phyloP scores from a whole-genome alignment of 2,329 filamentous ascomycete genomes.

The Scedosporium apiospermum region DNA sequence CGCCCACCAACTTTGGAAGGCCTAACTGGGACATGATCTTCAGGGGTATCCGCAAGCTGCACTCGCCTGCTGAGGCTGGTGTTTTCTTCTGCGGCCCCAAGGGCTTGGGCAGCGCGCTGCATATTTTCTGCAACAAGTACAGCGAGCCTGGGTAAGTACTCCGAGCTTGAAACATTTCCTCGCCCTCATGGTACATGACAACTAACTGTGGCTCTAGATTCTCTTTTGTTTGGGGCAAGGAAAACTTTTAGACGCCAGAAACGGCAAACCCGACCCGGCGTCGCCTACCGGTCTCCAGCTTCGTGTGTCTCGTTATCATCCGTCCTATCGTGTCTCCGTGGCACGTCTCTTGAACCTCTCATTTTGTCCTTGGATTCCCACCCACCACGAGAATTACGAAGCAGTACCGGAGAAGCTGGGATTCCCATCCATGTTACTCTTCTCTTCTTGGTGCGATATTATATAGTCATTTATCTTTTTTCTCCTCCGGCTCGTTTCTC shows the following conservation, averaged over 20 bases:
- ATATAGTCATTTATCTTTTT: neutral
- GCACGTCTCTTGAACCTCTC: neutral
- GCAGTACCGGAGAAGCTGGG: neutral
- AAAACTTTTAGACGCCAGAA: slow-evolving; percentile 47
- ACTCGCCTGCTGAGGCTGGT: slow-evolving; percentile 61
- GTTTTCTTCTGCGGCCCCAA: slow-evolving; percentile 86
- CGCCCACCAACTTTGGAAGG: slow-evolving; percentile 76
- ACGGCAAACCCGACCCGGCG: neutral
- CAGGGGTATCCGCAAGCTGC: slow-evolving; percentile 70
- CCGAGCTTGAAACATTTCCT: slow-evolving; percentile 7
- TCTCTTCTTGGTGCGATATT: slow-evolving; percentile 1
- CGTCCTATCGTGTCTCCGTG: neutral
- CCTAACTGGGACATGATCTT: slow-evolving; percentile 92
- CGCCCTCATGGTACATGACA: slow-evolving; percentile 10
- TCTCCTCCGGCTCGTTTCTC: neutral
- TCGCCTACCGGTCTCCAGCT: neutral
- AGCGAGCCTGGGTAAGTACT: slow-evolving; percentile 63
- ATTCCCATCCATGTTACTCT: neutral
- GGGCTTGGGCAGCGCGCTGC: slow-evolving; percentile 63
- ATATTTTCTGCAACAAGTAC: slow-evolving; percentile 83
- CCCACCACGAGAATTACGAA: neutral
- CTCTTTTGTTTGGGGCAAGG: slow-evolving; percentile 59
- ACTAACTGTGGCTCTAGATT: slow-evolving; percentile 34
- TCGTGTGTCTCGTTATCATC: neutral
- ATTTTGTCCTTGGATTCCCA: neutral